Base-by-base conservation (phyloP, 208 protist species). In the Trypanosoma cruzi region DNA sequence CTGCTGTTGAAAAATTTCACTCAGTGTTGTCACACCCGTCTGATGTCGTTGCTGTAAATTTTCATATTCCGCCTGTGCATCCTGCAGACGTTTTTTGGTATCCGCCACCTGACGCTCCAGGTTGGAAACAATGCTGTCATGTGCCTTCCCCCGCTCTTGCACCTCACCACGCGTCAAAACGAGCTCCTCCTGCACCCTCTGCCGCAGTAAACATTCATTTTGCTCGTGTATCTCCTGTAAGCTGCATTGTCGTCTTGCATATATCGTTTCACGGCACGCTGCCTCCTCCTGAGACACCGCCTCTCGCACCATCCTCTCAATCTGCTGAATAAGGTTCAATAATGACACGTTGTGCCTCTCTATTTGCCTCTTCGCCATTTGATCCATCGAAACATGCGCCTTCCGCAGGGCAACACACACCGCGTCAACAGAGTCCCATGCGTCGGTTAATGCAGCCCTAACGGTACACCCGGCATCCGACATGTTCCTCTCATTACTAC, bases 61-160 rank as follows among this genome's bases (percentile, higher is more conserved):
- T 1, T 34, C 18, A 20, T 53, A 11, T 28, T 68, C 58, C 0
- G 24, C 62, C 20, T 24, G 49, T 11, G 53, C 22, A 0, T 24
- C 40, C 57, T 61, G 34, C 52, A 49, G 42, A 20, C 22, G 36
- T 28, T 67, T 64, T 32, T 67, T 52, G 28, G 57, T 36, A 67
- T 66, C 56, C 2, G 36, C 69, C 58, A 75, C 13, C 56, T 82
- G 64, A 24, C 58, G 68, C 1, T 44, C 28, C 44, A 75, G 69
- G 28, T 64, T 31, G 16, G 58, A 64, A 6, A 48, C 4, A 24
- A 24, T 65, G 13, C 42, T 18, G 24, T 14, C 36, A 10, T 62
- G 55, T 52, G 62, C 36, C 16, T 7, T 42, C 40, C 52, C 24
- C 26, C n/a, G n/a, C 36, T 53, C 8, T 42, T 71, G 66, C 20